Evolutionary conservation across 768 basidiomycete genomes (phyloP).

Genomic region (Inosperma sp.): DNA sequence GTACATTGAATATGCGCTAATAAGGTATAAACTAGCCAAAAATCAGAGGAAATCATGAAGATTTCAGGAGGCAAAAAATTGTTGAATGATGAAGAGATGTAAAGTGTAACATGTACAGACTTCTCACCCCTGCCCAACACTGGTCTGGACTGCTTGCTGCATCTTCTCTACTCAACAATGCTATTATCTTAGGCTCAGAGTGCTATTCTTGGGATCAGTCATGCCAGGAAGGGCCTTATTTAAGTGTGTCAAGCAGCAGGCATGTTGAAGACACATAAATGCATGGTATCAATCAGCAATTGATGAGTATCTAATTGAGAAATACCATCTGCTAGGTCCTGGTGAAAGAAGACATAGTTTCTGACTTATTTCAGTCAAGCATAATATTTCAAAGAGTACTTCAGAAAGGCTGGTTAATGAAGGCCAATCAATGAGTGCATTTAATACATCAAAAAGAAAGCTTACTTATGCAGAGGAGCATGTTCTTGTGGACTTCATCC

Average conservation of each 20-base stretch:
- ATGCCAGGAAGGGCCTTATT: slow-evolving; percentile 16
- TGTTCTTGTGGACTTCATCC: slow-evolving; percentile 4
- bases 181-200: background rate
- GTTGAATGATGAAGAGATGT: background rate
- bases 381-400: slow-evolving; percentile 14
- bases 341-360: slow-evolving; percentile 5
- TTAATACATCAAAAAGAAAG: slow-evolving; percentile 25
- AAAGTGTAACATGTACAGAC: slow-evolving; percentile 6
- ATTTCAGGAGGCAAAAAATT: background rate
- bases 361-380: slow-evolving; percentile 12
- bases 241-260: slow-evolving; percentile 10
- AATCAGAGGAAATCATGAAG: background rate
- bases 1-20: background rate
- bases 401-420: slow-evolving; percentile 18
- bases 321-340: slow-evolving; percentile 5
- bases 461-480: slow-evolving; percentile 4
- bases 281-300: slow-evolving; percentile 10
- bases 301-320: slow-evolving; percentile 12
- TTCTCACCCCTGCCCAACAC: too few relatives aligned
- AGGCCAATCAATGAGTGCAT: slow-evolving; percentile 16
- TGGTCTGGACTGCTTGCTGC: too few relatives aligned
- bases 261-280: background rate
- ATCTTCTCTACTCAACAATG: background rate
- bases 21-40: background rate
- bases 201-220: background rate